Evolutionary conservation across 2,329 filamentous ascomycete genomes (phyloP).

Genomic region (Cladosporium colombiae): DNA sequence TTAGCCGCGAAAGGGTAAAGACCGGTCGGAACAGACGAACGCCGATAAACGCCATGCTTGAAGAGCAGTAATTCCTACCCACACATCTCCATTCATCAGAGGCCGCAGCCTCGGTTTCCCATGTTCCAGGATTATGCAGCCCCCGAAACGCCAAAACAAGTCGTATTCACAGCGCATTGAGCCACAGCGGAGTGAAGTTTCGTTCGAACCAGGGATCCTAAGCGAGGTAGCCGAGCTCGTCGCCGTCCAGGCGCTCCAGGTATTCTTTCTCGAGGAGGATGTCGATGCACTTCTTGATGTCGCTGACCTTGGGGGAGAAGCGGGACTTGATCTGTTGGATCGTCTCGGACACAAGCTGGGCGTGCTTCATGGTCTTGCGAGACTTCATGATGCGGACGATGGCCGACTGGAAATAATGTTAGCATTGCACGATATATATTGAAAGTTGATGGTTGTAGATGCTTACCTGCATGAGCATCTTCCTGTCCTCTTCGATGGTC

Average conservation of each 20-base stretch:
- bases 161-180: conserved; percentile 9
- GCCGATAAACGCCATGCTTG: conserved; percentile 22
- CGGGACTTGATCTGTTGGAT: conserved; percentile 92
- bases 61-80: conserved; percentile 3
- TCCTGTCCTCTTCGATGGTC: conserved; percentile 97
- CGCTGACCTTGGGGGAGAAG: conserved; percentile 87
- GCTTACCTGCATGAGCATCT: conserved; percentile 91
- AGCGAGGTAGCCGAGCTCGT: conserved; percentile 92
- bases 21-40: conserved; percentile 1
- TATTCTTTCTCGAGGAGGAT: conserved; percentile 99
- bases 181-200: neutral
- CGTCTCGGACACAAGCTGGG: conserved; percentile 88
- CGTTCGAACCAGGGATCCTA: conserved; percentile 44
- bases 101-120: conserved; percentile 18
- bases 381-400: conserved; percentile 99
- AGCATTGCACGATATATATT: conserved; percentile 27
- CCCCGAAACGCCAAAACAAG: conserved; percentile 7
- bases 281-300: conserved; percentile 99
- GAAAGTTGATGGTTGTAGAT: conserved; percentile 16
- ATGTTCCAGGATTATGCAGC: conserved; percentile 15
- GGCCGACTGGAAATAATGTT: conserved; percentile 67
- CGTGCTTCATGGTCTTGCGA: conserved; percentile 97
- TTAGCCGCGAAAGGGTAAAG: neutral
- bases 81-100: neutral
- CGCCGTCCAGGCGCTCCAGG: conserved; percentile 89